Base-by-base conservation (phyloP, 768 basidiomycete species). In the Phaeotremella skinneri region DNA sequence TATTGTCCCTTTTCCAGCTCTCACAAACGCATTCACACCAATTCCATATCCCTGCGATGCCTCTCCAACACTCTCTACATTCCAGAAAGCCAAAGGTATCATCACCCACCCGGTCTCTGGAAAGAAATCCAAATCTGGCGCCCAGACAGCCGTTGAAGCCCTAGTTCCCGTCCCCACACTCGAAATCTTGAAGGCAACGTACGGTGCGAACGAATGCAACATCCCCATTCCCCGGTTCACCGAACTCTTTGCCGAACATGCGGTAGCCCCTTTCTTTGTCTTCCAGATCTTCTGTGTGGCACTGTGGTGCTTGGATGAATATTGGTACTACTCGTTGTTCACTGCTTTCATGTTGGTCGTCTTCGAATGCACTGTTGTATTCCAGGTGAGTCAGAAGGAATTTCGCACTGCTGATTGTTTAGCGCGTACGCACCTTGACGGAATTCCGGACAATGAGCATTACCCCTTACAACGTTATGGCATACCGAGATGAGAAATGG, bases 201-300 rank as follows among this genome's bases (percentile, higher is more conserved):
- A 90, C 72, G 96, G 94, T 56, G 84, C 85, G 67, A 99, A 99
- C 79, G 89, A 90, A 70, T 98, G 97, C 79, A 85, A 96, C 74
- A 97, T 99, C 63, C 96, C 96, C 2, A 89, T 99, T 41, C 96
- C 96, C 5, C 88, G 89, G 0, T 99, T 99, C 73, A 82, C 83
- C 9, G 89, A 91, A 64, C 84, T 99, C 32, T 97, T 99, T 66
- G 82, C 80, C 23, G 96, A 99, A 80, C 96, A 99, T 72, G 92
- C 94, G 1, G 93, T 92, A 3, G 96, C 96, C 0, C 96, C 96
- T 0, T 99, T 99, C 83, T 99, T 99, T 78, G 96, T 99, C 26
- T 99, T 99, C 79, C 96, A 99, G 79, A 79, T 98, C 17, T 98
- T 99, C 79, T 98, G 96, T 63, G 96, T 97, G 1, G 91, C 90